Evolutionary conservation across 768 basidiomycete species (phyloP).

Genomic region (Mycena pura): DNA sequence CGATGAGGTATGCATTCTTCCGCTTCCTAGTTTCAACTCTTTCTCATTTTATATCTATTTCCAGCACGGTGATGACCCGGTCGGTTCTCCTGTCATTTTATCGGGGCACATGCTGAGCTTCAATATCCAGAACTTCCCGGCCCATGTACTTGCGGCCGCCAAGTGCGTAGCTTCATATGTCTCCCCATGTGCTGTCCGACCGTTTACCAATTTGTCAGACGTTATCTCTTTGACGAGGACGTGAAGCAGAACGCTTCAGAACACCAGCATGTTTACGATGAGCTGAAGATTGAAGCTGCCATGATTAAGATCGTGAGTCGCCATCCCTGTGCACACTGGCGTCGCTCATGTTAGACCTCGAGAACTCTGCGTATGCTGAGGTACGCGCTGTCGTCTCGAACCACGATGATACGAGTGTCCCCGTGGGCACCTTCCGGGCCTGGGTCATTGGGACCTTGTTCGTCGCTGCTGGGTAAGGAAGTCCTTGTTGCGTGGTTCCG

Average conservation of each 20-base stretch:
- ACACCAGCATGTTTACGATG: constrained; percentile 28
- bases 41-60: not conserved
- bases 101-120: not conserved
- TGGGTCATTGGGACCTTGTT: constrained; percentile 40
- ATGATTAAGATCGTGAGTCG: constrained; percentile 30
- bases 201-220: constrained; percentile 3
- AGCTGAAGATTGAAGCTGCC: constrained; percentile 36
- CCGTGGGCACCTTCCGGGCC: constrained; percentile 59
- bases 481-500: no score
- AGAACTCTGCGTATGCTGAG: constrained; percentile 65
- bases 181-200: not conserved
- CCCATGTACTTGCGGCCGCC: not conserved
- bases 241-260: constrained; percentile 23
- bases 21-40: not conserved
- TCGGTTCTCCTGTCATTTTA: not conserved
- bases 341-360: not conserved
- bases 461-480: constrained; percentile 18
- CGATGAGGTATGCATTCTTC: constrained; percentile 11
- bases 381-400: constrained; percentile 67
- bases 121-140: constrained; percentile 14
- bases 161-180: constrained; percentile 4
- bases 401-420: constrained; percentile 59
- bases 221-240: constrained; percentile 24
- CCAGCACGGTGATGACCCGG: constrained; percentile 22
- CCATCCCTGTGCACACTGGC: not conserved